Conservation (phyloP, 176 grass and related monocot genomes). For the Oryza australiensis region DNA sequence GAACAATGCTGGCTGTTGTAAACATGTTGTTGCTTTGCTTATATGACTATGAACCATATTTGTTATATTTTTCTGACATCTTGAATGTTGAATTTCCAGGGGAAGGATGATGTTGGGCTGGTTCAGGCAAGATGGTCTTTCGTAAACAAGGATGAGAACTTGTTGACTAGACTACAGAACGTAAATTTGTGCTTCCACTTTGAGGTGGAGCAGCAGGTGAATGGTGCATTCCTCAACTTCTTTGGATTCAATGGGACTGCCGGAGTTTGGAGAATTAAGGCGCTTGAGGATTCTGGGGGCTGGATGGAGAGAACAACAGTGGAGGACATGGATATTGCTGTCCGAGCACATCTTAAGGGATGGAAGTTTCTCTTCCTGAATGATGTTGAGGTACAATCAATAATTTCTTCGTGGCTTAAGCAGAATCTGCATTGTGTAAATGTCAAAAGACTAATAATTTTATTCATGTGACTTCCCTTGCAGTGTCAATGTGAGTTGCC, state of each 20-base stretch:
- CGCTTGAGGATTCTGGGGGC: constrained; percentile 85
- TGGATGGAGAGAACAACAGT: constrained; percentile 93
- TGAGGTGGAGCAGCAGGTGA: constrained; percentile 97
- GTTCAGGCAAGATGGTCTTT: constrained; percentile 94
- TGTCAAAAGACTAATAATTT: background rate
- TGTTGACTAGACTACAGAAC: constrained; percentile 84
- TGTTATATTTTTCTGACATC: constrained; percentile 26
- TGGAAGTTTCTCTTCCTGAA: constrained; percentile 94
- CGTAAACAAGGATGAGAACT: constrained; percentile 87
- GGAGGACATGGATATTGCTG: constrained; percentile 94
- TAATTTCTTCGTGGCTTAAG: background rate
- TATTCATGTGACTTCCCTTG: constrained; percentile 24
- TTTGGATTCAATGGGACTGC: constrained; percentile 95
- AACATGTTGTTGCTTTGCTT: background rate
- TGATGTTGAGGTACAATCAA: constrained; percentile 73
- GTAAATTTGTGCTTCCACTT: constrained; percentile 94
- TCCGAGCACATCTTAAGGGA: constrained; percentile 83
- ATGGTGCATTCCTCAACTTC: constrained; percentile 82
- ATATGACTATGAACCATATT: background rate
- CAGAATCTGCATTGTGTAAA: background rate
- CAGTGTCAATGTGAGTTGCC: constrained; percentile 89
- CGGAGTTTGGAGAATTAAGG: constrained; percentile 86
- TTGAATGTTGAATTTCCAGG: constrained; percentile 44
- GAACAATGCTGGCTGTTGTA: constrained; percentile 7
- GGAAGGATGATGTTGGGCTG: constrained; percentile 73